Evolutionary conservation across 2,329 filamentous ascomycete species (phyloP), one percentile per base, ranked within the genome.

Genomic region (Pyrenophora tritici-repentis): DNA sequence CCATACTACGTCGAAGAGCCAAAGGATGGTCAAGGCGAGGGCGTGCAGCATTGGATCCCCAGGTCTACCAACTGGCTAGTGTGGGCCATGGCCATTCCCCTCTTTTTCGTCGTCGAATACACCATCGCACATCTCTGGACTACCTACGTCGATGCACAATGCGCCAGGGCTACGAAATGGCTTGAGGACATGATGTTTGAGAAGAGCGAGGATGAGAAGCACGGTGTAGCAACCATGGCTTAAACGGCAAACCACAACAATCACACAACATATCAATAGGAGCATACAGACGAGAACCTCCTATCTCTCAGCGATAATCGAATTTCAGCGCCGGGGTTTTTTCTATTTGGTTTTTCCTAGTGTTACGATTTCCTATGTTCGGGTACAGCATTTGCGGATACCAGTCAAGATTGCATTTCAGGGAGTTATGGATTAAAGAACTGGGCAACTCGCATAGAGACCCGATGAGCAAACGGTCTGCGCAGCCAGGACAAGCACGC

Each of bases 121-220:
- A 67, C 72, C 1, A 72, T 75, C 14, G 80, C 79, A 0, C 75
- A 76, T 54, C 66, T 79, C 44, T 82, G 80, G 80, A 82, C 79
- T 24, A 76, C 71, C 16, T 81, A 80, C 59, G 78, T 82, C 16
- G 79, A 82, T 57, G 73, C 75, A 3, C 75, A 76, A 51, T 82
- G 80, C 56, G 80, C 79, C 0, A 70, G 72, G 45, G 65, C 78
- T 26, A 81, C 79, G 3, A 73, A 76, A 56, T 77, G 73, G 68
- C 56, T 82, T 52, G 79, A 81, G 56, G 75, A 75, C 44, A 67
- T 64, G 51, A 77, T 81, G 61, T 81, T 81, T 53, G 75, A 78
- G 24, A 65, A 59, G 14, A 75, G 79, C 51, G 70, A 65, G 17
- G 75, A 80, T 16, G 68, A 66, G 42, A 71, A 72, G 59, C 61